phyloP scores from a whole-genome alignment of 2,329 filamentous ascomycete species.

The Pezicula neosporulosa region DNA sequence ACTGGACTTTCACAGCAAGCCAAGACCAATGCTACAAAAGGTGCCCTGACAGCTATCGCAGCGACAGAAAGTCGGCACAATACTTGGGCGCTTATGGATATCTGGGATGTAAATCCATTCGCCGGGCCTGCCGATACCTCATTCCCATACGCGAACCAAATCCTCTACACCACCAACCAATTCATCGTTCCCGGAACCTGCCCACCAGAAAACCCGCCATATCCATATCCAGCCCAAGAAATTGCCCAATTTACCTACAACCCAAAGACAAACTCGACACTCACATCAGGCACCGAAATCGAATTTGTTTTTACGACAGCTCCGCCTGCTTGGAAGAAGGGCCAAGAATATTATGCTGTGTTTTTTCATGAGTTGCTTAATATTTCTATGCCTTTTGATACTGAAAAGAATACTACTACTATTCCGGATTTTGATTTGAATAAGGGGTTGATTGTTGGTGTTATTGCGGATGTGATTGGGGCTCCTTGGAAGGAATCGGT shows the following conservation, averaged over 20 bases:
- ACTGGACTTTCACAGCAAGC: slow-evolving; percentile 33
- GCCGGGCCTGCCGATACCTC: slow-evolving; percentile 37
- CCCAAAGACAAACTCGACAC: slow-evolving; percentile 19
- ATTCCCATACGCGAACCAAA: slow-evolving; percentile 38
- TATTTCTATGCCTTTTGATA: slow-evolving; percentile 33
- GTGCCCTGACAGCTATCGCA: slow-evolving; percentile 35
- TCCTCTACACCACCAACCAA: slow-evolving; percentile 34
- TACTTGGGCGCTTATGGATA: slow-evolving; percentile 37
- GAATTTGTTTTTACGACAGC: slow-evolving; percentile 28
- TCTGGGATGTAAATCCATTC: slow-evolving; percentile 37
- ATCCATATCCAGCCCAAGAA: slow-evolving; percentile 32
- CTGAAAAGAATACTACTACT: slow-evolving; percentile 26
- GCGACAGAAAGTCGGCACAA: slow-evolving; percentile 37
- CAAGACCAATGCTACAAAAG: slow-evolving; percentile 27
- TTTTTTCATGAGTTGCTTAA: slow-evolving; percentile 36
- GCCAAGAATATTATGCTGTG: slow-evolving; percentile 33
- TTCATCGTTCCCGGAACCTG: slow-evolving; percentile 31
- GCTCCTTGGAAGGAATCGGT: slow-evolving; percentile 34
- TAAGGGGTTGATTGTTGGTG: slow-evolving; percentile 32
- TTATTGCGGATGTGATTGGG: slow-evolving; percentile 32
- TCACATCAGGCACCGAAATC: slow-evolving; percentile 29
- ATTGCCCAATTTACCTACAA: slow-evolving; percentile 29
- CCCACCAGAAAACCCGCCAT: slow-evolving; percentile 32
- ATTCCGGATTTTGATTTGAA: slow-evolving; percentile 34
- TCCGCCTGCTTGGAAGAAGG: slow-evolving; percentile 24